Evolutionary conservation across 2,329 filamentous ascomycete species (phyloP).

Genomic region (Ophiostoma novo-ulmi): DNA sequence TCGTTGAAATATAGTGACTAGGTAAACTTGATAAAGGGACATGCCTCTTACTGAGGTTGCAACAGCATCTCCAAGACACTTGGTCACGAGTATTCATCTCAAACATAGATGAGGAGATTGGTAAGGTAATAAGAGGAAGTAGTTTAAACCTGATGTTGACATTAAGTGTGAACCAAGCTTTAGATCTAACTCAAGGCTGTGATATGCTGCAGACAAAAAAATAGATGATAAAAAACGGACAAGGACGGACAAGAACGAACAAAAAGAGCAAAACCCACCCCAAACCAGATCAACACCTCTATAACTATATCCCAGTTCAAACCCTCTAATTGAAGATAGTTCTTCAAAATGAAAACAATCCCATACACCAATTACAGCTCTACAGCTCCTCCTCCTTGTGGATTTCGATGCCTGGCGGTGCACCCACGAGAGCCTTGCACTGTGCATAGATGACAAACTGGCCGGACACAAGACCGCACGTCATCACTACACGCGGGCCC

Average conservation of each 20-base stretch:
- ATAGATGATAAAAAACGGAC: neutral
- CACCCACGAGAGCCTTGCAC: conserved; percentile 49
- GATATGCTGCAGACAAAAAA: neutral
- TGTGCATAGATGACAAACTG: conserved; percentile 54
- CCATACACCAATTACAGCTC: conserved; percentile 14
- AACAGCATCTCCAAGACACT: neutral
- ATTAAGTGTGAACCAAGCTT: neutral
- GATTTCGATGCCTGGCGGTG: conserved; percentile 49
- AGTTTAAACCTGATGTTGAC: neutral
- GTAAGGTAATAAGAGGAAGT: too few species aligned
- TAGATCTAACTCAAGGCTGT: neutral
- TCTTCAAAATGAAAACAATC: neutral
- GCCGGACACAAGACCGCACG: conserved; percentile 47
- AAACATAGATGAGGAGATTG: neutral
- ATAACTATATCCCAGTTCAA: neutral
- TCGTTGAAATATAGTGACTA: neutral
- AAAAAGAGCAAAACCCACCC: neutral
- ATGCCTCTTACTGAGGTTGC: neutral
- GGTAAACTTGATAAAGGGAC: neutral
- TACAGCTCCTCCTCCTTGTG: conserved; percentile 41
- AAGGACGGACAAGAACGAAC: neutral
- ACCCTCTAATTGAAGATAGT: too few species aligned
- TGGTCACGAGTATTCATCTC: neutral
- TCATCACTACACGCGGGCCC: conserved; percentile 50
- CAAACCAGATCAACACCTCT: neutral